A percentile compares a stretch with the other conserved stretches of the same genome.
phyloP scores from a whole-genome alignment of 371 early-diverging fungal genomes.

The Gilbertella persicaria region DNA sequence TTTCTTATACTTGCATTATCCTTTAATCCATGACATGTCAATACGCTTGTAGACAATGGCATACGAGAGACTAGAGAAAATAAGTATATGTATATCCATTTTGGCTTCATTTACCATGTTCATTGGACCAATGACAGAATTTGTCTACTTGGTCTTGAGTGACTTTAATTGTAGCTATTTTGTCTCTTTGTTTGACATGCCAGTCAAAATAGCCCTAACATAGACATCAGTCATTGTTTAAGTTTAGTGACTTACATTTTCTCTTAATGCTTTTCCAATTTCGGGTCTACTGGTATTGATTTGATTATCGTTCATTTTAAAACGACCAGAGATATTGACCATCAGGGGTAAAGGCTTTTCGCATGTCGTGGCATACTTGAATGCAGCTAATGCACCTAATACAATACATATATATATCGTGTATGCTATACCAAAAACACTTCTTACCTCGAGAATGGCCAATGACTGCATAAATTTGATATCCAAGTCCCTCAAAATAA shows the following conservation, averaged over 20 bases:
- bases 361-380: conserved; percentile 57
- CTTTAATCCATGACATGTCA: conserved; percentile 59
- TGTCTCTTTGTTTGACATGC: conserved; percentile 38
- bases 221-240: background rate
- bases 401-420: too few relatives aligned
- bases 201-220: conserved; percentile 47
- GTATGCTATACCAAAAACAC: too few relatives aligned
- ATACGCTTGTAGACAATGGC: conserved; percentile 56
- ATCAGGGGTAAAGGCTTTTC: conserved; percentile 41
- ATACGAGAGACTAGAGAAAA: conserved; percentile 39
- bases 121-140: conserved; percentile 41
- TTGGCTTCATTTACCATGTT: conserved; percentile 30
- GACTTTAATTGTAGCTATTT: conserved; percentile 33
- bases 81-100: background rate
- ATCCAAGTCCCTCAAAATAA: conserved; percentile 55
- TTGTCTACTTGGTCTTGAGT: conserved; percentile 39
- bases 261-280: conserved; percentile 30
- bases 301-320: conserved; percentile 50
- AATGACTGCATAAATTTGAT: conserved; percentile 58
- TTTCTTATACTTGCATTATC: conserved; percentile 42
- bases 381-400: conserved; percentile 53
- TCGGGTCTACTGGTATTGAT: conserved; percentile 31
- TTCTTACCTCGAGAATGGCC: conserved; percentile 60
- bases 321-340: conserved; percentile 60
- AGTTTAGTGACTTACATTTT: conserved; percentile 19